These are phyloP conservation scores for Jaenimonas drosophilae DNA, from an alignment of 208 protist species.

Conservation along the genomic window DNA sequence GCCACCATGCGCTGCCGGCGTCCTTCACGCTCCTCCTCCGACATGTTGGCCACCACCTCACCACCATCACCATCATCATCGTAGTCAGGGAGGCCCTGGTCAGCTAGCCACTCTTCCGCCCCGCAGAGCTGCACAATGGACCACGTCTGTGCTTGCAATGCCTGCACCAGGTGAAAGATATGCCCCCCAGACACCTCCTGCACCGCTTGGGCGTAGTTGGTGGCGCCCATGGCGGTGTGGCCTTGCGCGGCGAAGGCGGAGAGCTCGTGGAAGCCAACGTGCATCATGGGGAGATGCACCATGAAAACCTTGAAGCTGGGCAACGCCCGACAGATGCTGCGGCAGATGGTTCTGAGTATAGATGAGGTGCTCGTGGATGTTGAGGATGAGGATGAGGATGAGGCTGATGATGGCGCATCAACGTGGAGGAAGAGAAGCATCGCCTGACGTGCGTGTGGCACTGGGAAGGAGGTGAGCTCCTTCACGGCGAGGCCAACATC, in stretches of 20 bases:
- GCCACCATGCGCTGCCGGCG: constrained; percentile 13
- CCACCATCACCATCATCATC: too few species aligned
- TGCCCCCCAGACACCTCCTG: too few species aligned
- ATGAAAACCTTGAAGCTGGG: constrained; percentile 17
- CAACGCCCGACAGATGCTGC: constrained; percentile 7
- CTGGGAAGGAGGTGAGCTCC: constrained; percentile 36
- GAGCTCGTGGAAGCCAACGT: constrained; percentile 11
- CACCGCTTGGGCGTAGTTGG: too few species aligned
- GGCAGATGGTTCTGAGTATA: too few species aligned
- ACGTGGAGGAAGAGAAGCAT: constrained; percentile 42
- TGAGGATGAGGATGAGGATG: too few species aligned
- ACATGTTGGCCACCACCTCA: too few species aligned
- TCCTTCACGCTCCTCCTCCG: constrained; percentile 9
- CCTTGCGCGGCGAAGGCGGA: neutral
- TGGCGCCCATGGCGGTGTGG: neutral
- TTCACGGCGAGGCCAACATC: constrained; percentile 39
- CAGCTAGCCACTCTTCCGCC: constrained; percentile 46
- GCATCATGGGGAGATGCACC: constrained; percentile 29
- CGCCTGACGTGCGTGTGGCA: constrained; percentile 36
- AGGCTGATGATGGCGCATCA: neutral
- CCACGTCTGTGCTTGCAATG: constrained; percentile 33
- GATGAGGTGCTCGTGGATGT: too few species aligned
- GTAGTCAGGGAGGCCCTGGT: constrained; percentile 4
- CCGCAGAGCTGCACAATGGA: constrained; percentile 60
- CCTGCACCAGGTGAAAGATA: constrained; percentile 43